Conservation (phyloP, 495 filamentous ascomycete genomes). For the Astrothelium subdiscretum region DNA sequence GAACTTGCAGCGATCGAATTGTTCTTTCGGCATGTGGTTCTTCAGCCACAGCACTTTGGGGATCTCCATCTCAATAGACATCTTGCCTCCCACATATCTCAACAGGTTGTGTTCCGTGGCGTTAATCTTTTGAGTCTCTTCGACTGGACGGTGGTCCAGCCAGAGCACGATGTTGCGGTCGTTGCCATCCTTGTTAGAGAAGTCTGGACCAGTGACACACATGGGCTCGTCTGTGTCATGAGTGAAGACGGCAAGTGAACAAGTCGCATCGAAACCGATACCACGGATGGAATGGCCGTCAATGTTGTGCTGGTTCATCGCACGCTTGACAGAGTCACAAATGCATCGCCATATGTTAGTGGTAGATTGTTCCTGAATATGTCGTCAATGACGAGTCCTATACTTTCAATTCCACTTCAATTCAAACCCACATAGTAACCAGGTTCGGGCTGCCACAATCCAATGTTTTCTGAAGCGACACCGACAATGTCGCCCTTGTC, state of each 20-base stretch:
- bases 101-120: conserved; percentile 84
- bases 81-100: conserved; percentile 87
- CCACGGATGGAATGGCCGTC: conserved; percentile 62
- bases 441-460: conserved; percentile 83
- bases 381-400: conserved; percentile 12
- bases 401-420: conserved; percentile 2
- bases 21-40: conserved; percentile 88
- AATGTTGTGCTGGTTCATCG: conserved; percentile 66
- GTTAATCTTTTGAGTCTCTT: conserved; percentile 86
- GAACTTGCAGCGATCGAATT: conserved; percentile 88
- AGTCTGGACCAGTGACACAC: conserved; percentile 76
- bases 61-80: conserved; percentile 99
- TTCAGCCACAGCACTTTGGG: conserved; percentile 97
- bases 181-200: conserved; percentile 54
- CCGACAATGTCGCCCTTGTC: conserved; percentile 83
- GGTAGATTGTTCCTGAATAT: conserved; percentile 87
- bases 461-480: conserved; percentile 79
- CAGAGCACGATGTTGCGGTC: conserved; percentile 86
- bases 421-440: conserved; percentile 62
- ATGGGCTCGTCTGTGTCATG: conserved; percentile 82
- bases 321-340: conserved; percentile 65
- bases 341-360: conserved; percentile 91
- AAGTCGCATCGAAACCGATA: conserved; percentile 94
- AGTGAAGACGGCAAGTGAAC: conserved; percentile 83
- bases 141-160: conserved; percentile 83